Base-by-base conservation (phyloP, 768 basidiomycete species). In the Mycena alexandri region DNA sequence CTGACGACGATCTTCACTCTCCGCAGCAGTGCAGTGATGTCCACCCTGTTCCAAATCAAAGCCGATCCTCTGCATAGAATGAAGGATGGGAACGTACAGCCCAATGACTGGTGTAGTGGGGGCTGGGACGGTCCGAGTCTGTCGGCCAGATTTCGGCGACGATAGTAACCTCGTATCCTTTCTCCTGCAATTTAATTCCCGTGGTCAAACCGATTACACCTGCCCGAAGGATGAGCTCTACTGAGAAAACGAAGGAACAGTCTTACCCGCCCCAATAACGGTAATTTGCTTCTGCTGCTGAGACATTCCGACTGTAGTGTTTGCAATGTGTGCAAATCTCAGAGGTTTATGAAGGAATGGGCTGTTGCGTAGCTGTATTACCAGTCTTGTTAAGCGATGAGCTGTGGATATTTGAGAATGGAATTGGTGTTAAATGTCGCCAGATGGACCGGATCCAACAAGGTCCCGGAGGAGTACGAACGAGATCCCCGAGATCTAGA, bases 121-220 rank as follows among this genome's bases (percentile, higher is more conserved):
- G 81, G 13, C 77, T 78, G 69, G 84, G 85, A 0, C 80, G 77
- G 3, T 29, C 29, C 29, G 29, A 29, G 69, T 89, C 89, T 13
- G 78, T 84, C 0, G 88, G 86, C 43, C 87, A 78, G 3, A 79
- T 78, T 54, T 87, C 85, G 0, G 89, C 86, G 17, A 89, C 73
- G 57, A 89, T 80, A 3, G 82, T 83, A 10, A 89, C 87, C 2
- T 67, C 68, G 68, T 85, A 83, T n/a, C 80, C 82, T n/a, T 76
- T 78, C 68, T 87, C 84, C 65, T 87, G 86, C 8, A 87, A 73
- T 57, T 78, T 81, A 12, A 89, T 73, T 0, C 86, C 88, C 0
- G 88, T 87, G 4, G 86, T 84, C 24, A 89, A 76, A 2, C 89
- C 88, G 10, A 88, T 72, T 0, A 89, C 88, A 21, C 88, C 88